Base-by-base conservation (phyloP, 345 rosid genomes). In the Aquilaria malaccensis region DNA sequence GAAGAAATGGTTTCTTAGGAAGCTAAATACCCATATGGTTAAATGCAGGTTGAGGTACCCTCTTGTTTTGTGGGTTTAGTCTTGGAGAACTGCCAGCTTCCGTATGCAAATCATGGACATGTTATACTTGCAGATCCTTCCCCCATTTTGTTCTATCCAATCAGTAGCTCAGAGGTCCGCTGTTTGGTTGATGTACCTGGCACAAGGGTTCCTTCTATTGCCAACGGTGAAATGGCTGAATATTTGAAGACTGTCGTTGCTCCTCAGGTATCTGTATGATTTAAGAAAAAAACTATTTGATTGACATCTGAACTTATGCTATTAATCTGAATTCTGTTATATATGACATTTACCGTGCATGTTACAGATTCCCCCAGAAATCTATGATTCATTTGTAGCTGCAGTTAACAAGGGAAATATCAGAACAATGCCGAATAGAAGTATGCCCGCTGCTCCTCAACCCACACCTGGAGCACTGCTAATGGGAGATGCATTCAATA, bases 401-500 rank as follows among this genome's bases (percentile, higher is more conserved):
- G 76, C 83, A 0, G 33, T 79, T 13, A 67, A 79, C 29, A 76
- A 79, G 66, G 83, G 83, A 61, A 73, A 70, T 46, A 76, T 79
- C 13, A 76, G 74, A 54, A 72, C 83, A 11, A 79, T 79, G 80
- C 83, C 83, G 2, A 79, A 79, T 49, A 73, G 80, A 62, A 72
- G 83, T 80, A 79, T 79, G 83, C 80, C 83, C 6, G 83, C 83
- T 59, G 56, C 66, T 65, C 83, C 83, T 13, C 56, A 73, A 56
- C 83, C 78, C 0, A 76, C 78, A 10, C 80, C 83, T 2, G 83
- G 83, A 45, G 83, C 83, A 30, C 55, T 79, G 29, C 58, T 79
- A 50, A 79, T 79, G 80, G 83, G 83, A 49, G 83, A 79, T 56
- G 80, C 83, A 55, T 76, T 79, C 33, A 79, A 79, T 72, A 79